Evolutionary conservation across 495 filamentous ascomycete species (phyloP).

Genomic region (Daldinia grandis): DNA sequence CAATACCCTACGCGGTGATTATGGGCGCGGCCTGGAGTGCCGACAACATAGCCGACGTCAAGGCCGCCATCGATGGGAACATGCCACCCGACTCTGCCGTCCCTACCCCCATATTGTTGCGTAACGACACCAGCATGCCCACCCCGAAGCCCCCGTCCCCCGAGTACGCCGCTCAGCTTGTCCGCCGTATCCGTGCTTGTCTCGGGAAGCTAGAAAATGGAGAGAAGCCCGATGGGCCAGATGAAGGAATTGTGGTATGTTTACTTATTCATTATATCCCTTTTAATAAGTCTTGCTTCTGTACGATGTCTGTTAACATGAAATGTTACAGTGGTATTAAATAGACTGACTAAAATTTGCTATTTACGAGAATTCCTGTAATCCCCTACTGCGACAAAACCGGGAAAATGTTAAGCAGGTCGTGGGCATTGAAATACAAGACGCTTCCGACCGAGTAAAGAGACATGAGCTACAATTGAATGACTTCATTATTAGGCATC

Average conservation of each 20-base stretch:
- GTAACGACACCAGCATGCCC: constrained; percentile 22
- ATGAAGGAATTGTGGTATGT: constrained; percentile 29
- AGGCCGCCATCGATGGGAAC: constrained; percentile 11
- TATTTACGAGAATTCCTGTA: not conserved
- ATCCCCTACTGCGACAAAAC: not conserved
- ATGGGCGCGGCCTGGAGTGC: constrained; percentile 32
- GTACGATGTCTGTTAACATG: not conserved
- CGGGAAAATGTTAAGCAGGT: not conserved
- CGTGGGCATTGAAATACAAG: not conserved
- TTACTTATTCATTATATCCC: not conserved
- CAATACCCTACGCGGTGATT: constrained; percentile 14
- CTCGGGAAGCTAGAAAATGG: constrained; percentile 6
- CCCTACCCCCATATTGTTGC: constrained; percentile 17
- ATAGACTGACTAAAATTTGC: not conserved
- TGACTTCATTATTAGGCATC: constrained; percentile 26
- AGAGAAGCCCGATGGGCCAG: constrained; percentile 13
- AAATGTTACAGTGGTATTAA: constrained; percentile 22
- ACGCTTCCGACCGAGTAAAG: not conserved
- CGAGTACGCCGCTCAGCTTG: constrained; percentile 27
- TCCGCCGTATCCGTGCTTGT: constrained; percentile 14
- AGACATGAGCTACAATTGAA: not conserved
- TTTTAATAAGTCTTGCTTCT: not conserved
- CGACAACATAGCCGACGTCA: constrained; percentile 8
- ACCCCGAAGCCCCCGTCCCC: constrained; percentile 21
- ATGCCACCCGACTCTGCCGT: not conserved